Percentiles rank a stretch among this genome's conserved stretches.
Evolutionary conservation across 352 stramenopile species (phyloP).

Genomic region (Phytophthora quininea): DNA sequence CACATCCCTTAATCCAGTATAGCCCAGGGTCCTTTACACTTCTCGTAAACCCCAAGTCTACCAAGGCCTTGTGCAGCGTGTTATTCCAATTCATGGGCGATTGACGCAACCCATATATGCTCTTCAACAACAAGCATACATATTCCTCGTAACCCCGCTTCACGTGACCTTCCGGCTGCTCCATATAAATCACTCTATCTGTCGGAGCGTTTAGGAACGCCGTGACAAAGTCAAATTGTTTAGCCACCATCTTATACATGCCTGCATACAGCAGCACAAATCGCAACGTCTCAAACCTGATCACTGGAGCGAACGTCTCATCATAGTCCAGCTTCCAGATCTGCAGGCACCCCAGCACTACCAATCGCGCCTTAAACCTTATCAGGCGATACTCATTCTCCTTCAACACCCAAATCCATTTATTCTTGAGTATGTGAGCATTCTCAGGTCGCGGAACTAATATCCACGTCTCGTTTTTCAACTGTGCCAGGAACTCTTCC

Average conservation of each 20-base stretch:
- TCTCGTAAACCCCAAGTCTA: not conserved
- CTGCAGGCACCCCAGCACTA: conserved; percentile 14
- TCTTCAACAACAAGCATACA: conserved; percentile 5
- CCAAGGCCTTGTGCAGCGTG: not conserved
- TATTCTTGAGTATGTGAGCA: conserved; percentile 14
- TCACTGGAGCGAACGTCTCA: conserved; percentile 15
- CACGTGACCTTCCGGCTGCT: conserved; percentile 1
- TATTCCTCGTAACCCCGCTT: not conserved
- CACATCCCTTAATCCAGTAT: conserved; percentile 13
- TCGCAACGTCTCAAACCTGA: conserved; percentile 13
- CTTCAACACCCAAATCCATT: conserved; percentile 15
- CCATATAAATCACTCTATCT: not conserved
- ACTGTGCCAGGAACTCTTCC: conserved; percentile 11
- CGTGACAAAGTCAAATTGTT: conserved; percentile 16
- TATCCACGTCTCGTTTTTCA: conserved; percentile 17
- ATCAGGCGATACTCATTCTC: conserved; percentile 13
- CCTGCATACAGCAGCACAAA: conserved; percentile 15
- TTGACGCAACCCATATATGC: conserved; percentile 4
- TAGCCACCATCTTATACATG: not conserved
- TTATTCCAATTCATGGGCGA: conserved; percentile 2
- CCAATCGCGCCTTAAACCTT: conserved; percentile 13
- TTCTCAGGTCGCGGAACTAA: conserved; percentile 10
- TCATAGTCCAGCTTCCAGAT: conserved; percentile 23
- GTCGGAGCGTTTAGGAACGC: conserved; percentile 7
- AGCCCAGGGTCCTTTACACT: not conserved